Base-by-base conservation (phyloP, 2,329 filamentous ascomycete genomes). In the Phialophora macrospora region DNA sequence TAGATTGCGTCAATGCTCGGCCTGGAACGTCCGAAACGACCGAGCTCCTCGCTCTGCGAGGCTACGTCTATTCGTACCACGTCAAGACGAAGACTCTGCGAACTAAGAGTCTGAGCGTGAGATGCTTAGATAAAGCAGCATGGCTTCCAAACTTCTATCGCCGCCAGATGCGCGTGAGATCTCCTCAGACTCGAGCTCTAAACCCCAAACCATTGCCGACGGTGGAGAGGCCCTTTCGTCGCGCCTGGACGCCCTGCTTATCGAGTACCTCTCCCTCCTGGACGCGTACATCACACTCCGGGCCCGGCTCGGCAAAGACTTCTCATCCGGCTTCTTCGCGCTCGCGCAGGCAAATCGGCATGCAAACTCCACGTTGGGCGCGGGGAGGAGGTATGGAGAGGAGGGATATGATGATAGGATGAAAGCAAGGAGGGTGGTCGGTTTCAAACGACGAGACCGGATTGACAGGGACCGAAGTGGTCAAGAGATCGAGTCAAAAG, bases 371-470 rank as follows among this genome's bases (percentile, higher is more conserved):
- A 70, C 69, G 14, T 59, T 73, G 12, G 74, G 75, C 28, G 74
- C 75, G 17, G 79, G 79, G 17, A 77, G 80, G 62, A 74, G 78
- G 57, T 81, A 80, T 74, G 81, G 82, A 14, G 75, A 79, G 41
- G 81, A 83, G 60, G 82, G 80, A 68, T 84, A 82, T 65, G 82
- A 84, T 72, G 78, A 80, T 54, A 75, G 82, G 34, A 83, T 83
- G 82, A 81, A 82, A 70, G 80, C 81, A 17, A 77, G 73, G 24
- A 74, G 75, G 64, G 78, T 71, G 64, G 64, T 73, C 20, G 63
- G 63, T n/a, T 70, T 52, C 46, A 11, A 56, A 30, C 58, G 58
- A 59, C 8, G 26, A 66, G 30, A 24, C n/a, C 22, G 22, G 34
- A 34, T 69, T 70, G 72, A 74, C 67, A 72, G 46, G 20, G n/a